Evolutionary conservation across 1,284 basidiomycete genomes (phyloP).

Genomic region (Grifola frondosa): DNA sequence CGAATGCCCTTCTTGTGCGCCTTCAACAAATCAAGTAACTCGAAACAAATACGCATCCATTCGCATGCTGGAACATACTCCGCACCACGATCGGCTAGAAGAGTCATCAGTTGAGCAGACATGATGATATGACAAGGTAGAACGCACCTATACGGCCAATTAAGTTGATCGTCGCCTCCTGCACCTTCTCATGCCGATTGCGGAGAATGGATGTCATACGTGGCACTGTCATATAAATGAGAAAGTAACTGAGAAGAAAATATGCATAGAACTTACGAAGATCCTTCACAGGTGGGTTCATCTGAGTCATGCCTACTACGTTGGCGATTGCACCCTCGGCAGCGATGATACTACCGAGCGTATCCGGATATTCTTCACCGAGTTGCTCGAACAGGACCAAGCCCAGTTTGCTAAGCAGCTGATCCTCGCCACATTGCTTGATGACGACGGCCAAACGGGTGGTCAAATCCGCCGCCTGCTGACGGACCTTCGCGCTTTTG

Average conservation of each 20-base stretch:
- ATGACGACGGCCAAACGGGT: conserved; percentile 93
- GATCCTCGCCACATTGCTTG: conserved; percentile 97
- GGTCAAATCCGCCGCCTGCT: conserved; percentile 96
- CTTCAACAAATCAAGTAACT: conserved; percentile 93
- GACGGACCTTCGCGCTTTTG: conserved; percentile 98
- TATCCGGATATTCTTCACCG: conserved; percentile 98
- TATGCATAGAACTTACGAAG: conserved; percentile 71
- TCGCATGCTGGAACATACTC: conserved; percentile 97
- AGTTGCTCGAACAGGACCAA: conserved; percentile 97
- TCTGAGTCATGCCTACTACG: conserved; percentile 99
- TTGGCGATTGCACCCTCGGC: conserved; percentile 98
- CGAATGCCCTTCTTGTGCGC: conserved; percentile 99
- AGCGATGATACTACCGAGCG: conserved; percentile 95
- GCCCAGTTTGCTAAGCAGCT: conserved; percentile 91
- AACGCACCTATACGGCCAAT: conserved; percentile 92
- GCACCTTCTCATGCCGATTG: conserved; percentile 98
- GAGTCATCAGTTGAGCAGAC: conserved; percentile 6
- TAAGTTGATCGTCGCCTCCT: conserved; percentile 98
- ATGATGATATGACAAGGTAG: neutral
- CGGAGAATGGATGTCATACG: conserved; percentile 99
- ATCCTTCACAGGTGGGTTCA: conserved; percentile 99
- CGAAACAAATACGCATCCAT: conserved; percentile 99
- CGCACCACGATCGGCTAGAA: conserved; percentile 90
- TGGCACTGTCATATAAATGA: conserved; percentile 61
- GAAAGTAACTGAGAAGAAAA: conserved; percentile 4